phyloP scores from a whole-genome alignment of 169 alveolate genomes.

The Plasmodium ovale region DNA sequence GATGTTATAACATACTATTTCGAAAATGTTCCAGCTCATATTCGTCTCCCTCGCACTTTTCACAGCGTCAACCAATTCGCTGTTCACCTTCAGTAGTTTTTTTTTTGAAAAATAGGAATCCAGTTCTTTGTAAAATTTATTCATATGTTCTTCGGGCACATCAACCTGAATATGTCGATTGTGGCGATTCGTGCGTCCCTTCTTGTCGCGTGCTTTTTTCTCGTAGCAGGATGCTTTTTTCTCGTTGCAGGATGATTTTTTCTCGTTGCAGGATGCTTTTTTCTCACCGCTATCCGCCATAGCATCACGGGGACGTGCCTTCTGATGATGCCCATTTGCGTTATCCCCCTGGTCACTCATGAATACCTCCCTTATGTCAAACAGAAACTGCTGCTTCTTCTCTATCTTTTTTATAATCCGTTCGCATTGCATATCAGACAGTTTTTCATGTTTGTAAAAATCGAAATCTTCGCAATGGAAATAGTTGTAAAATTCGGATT shows the following conservation, averaged over 20 bases:
- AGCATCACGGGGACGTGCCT: too few species aligned
- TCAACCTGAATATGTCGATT: background rate
- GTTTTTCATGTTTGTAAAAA: conserved; percentile 32
- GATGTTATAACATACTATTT: conserved; percentile 42
- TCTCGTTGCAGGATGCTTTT: too few species aligned
- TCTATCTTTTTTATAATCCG: conserved; percentile 37
- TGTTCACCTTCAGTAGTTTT: conserved; percentile 45
- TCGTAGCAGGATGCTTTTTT: background rate
- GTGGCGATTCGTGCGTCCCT: background rate
- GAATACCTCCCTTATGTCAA: conserved; percentile 29
- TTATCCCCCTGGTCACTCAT: conserved; percentile 7
- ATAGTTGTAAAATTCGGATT: conserved; percentile 28
- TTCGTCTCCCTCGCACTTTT: background rate
- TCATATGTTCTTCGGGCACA: conserved; percentile 30
- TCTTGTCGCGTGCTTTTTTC: background rate
- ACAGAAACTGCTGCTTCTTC: conserved; percentile 34
- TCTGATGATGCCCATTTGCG: too few species aligned
- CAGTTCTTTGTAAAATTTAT: conserved; percentile 29
- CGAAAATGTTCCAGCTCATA: conserved; percentile 1
- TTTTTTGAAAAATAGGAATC: conserved; percentile 39
- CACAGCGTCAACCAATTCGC: conserved; percentile 26
- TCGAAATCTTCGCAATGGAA: conserved; percentile 41
- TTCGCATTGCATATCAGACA: conserved; percentile 54
- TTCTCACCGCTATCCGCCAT: too few species aligned
- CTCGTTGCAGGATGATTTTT: background rate